Evolutionary conservation across 441 rosid species (phyloP).

Genomic region (Corymbia calophylla): DNA sequence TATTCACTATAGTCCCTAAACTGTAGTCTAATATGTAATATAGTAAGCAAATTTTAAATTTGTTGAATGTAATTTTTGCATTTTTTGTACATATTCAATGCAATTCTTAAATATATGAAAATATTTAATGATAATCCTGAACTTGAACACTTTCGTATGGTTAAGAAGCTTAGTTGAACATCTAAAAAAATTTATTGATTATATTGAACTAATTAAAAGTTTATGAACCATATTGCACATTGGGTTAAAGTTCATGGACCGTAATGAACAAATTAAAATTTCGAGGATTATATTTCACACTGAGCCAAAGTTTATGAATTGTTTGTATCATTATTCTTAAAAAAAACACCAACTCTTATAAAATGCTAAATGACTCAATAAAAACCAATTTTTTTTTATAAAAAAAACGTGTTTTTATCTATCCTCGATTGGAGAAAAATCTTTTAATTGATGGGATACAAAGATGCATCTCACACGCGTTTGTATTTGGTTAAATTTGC

Average conservation of each 20-base stretch:
- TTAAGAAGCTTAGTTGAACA: not conserved
- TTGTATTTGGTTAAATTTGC: not conserved
- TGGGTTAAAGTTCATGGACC: too few species aligned
- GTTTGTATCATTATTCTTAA: not conserved
- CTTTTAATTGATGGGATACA: not conserved
- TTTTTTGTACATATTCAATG: too few species aligned
- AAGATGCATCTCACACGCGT: not conserved
- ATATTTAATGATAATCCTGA: not conserved
- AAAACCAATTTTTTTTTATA: too few species aligned
- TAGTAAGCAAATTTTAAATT: too few species aligned
- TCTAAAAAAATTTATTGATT: too few species aligned
- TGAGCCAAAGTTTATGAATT: too few species aligned
- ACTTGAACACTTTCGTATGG: not conserved
- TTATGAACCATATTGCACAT: too few species aligned
- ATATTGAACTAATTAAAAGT: too few species aligned
- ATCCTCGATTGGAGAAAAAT: not conserved
- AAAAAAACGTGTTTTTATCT: not conserved
- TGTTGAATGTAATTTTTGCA: accelerated
- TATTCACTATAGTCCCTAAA: accelerated
- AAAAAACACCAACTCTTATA: not conserved
- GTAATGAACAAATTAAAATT: too few species aligned
- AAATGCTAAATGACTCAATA: not conserved
- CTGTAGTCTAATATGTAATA: accelerated
- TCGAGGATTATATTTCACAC: too few species aligned
- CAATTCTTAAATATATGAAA: not conserved